Evolutionary conservation across 176 grass and related monocot species (phyloP).

Genomic region (Avena sativa): DNA sequence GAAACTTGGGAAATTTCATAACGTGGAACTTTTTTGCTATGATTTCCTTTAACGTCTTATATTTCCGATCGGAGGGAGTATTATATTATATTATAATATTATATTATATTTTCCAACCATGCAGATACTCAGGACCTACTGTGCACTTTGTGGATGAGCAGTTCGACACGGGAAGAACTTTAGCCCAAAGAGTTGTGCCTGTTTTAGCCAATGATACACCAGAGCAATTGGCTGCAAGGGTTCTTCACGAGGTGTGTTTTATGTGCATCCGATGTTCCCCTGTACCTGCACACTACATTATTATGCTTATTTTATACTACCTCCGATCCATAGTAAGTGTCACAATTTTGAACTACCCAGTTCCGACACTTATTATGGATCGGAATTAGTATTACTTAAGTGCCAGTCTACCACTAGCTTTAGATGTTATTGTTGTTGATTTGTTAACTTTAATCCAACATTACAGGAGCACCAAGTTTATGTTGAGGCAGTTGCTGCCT

Average conservation of each 20-base stretch:
- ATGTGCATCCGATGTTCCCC: not conserved
- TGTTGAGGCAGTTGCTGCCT: slow-evolving; percentile 81
- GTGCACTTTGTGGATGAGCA: slow-evolving; percentile 70
- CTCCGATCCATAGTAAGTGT: too few species aligned
- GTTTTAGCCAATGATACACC: slow-evolving; percentile 52
- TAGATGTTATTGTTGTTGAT: not conserved
- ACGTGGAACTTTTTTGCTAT: too few species aligned
- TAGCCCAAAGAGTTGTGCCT: slow-evolving; percentile 51
- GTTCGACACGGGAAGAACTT: slow-evolving; percentile 55
- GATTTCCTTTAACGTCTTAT: too few species aligned
- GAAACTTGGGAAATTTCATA: too few species aligned
- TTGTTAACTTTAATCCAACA: not conserved
- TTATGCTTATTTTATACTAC: not conserved
- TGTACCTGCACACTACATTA: slow-evolving; percentile 13
- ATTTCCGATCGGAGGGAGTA: too few species aligned
- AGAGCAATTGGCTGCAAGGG: slow-evolving; percentile 60
- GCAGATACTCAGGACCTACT: slow-evolving; percentile 59
- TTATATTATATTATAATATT: not conserved
- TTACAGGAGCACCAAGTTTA: slow-evolving; percentile 78
- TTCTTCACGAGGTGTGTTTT: slow-evolving; percentile 57
- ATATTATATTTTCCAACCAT: not conserved
- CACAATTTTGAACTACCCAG: too few species aligned
- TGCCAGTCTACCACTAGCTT: not conserved
- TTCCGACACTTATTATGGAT: too few species aligned
- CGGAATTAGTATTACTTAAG: not conserved